phyloP scores from a whole-genome alignment of 805 yeast species.

The Lachancea sp. region DNA sequence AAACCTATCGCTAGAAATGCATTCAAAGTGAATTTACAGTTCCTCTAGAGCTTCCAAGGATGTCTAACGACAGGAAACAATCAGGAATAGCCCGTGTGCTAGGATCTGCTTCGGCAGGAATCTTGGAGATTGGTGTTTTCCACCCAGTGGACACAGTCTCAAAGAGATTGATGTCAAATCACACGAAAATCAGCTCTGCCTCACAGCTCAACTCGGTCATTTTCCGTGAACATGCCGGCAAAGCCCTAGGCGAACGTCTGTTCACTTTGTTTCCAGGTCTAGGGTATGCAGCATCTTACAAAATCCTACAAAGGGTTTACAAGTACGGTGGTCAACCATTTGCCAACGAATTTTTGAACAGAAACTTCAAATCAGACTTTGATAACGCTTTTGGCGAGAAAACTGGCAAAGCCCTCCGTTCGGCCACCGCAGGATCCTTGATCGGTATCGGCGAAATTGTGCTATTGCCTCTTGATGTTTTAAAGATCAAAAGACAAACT shows the following conservation, averaged over 20 bases:
- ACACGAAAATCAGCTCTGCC: constrained; percentile 55
- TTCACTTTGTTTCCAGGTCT: constrained; percentile 93
- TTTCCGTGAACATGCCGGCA: constrained; percentile 72
- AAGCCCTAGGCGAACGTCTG: constrained; percentile 62
- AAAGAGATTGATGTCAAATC: constrained; percentile 86
- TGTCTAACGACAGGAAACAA: constrained; percentile 61
- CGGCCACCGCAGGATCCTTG: constrained; percentile 95
- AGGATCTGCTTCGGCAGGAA: constrained; percentile 97
- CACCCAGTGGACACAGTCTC: constrained; percentile 99
- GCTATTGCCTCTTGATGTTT: constrained; percentile 87
- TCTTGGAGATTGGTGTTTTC: constrained; percentile 92
- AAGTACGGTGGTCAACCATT: constrained; percentile 99
- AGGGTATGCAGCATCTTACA: constrained; percentile 97
- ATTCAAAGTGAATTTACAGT: too few relatives aligned
- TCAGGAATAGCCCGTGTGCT: constrained; percentile 84
- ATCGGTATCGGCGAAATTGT: constrained; percentile 98
- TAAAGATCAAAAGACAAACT: constrained; percentile 97
- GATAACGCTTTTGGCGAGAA: constrained; percentile 81
- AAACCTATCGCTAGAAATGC: too few relatives aligned
- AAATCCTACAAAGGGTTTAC: constrained; percentile 93
- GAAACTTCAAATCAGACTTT: constrained; percentile 62
- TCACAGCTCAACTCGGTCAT: constrained; percentile 77
- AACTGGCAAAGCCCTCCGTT: constrained; percentile 93
- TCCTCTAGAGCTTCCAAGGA: not conserved
- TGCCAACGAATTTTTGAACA: constrained; percentile 85